phyloP scores from a whole-genome alignment of 352 stramenopile species.

The Phytophthora megakarya region DNA sequence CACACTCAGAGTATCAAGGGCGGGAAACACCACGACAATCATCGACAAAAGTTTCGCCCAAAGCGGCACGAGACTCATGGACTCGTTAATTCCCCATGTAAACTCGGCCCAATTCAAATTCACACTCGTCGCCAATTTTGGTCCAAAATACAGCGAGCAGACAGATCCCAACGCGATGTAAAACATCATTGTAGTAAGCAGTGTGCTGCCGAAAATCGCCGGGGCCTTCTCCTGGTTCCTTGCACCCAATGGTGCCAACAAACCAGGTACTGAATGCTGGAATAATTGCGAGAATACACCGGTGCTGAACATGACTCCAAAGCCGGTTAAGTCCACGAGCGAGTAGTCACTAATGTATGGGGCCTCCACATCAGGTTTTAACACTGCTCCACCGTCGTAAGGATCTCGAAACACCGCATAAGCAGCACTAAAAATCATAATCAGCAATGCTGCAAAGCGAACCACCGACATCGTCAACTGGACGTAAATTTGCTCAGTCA shows the following conservation, averaged over 20 bases:
- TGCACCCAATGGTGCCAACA: slow-evolving; percentile 73
- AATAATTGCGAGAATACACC: slow-evolving; percentile 92
- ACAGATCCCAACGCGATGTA: slow-evolving; percentile 83
- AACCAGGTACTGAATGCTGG: slow-evolving; percentile 89
- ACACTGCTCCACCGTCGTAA: slow-evolving; percentile 54
- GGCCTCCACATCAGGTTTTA: not conserved
- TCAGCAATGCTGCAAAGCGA: slow-evolving; percentile 85
- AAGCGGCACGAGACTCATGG: slow-evolving; percentile 48
- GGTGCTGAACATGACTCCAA: slow-evolving; percentile 91
- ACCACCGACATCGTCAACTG: slow-evolving; percentile 89
- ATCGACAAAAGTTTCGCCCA: slow-evolving; percentile 70
- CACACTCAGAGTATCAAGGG: slow-evolving; percentile 89
- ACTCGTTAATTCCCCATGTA: slow-evolving; percentile 74
- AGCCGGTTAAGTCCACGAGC: slow-evolving; percentile 73
- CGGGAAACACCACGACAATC: slow-evolving; percentile 90
- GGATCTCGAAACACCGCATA: slow-evolving; percentile 77
- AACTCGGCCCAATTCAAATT: slow-evolving; percentile 94
- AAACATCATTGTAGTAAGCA: slow-evolving; percentile 85
- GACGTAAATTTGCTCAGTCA: slow-evolving; percentile 90
- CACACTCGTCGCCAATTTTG: slow-evolving; percentile 76
- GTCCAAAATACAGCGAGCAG: slow-evolving; percentile 87
- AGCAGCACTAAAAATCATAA: slow-evolving; percentile 86
- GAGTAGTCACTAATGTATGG: slow-evolving; percentile 69
- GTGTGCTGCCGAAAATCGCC: slow-evolving; percentile 73
- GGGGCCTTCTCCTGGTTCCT: slow-evolving; percentile 66